Conservation (phyloP, 2,329 filamentous ascomycete genomes). For the Talaromyces sp. region DNA sequence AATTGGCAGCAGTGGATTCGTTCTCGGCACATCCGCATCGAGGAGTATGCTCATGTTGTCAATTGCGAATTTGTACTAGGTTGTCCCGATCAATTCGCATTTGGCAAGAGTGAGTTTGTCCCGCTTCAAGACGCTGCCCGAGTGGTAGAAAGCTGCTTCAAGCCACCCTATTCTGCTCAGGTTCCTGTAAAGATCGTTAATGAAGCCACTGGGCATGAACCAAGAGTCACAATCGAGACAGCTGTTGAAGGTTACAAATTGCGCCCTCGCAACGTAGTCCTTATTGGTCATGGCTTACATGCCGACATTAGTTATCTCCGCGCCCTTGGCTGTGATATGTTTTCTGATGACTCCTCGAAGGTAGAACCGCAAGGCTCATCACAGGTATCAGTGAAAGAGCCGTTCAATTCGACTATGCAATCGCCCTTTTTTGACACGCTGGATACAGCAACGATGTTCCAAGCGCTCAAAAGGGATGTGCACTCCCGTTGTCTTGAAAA, state of each 20-base stretch:
- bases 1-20: slow-evolving; percentile 67
- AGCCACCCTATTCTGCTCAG: slow-evolving; percentile 50
- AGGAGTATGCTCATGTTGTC: slow-evolving; percentile 61
- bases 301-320: slow-evolving; percentile 67
- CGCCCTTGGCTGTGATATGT: slow-evolving; percentile 58
- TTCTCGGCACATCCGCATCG: slow-evolving; percentile 71
- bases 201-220: slow-evolving; percentile 9
- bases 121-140: slow-evolving; percentile 42
- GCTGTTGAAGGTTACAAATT: slow-evolving; percentile 18
- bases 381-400: background rate
- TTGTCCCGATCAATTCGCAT: slow-evolving; percentile 75
- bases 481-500: slow-evolving; percentile 56
- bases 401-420: background rate
- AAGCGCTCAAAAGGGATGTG: slow-evolving; percentile 54
- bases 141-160: slow-evolving; percentile 54
- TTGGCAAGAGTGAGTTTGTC: slow-evolving; percentile 56
- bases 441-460: slow-evolving; percentile 72
- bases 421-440: slow-evolving; percentile 58
- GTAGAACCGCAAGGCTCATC: background rate
- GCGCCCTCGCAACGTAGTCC: slow-evolving; percentile 57
- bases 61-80: slow-evolving; percentile 69
- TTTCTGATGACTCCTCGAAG: slow-evolving; percentile 16
- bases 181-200: slow-evolving; percentile 19
- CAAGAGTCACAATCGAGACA: slow-evolving; percentile 4
- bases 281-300: slow-evolving; percentile 72